Evolutionary conservation across 164 flowering plant species (phyloP).

Genomic region (Liriodendron chinense): DNA sequence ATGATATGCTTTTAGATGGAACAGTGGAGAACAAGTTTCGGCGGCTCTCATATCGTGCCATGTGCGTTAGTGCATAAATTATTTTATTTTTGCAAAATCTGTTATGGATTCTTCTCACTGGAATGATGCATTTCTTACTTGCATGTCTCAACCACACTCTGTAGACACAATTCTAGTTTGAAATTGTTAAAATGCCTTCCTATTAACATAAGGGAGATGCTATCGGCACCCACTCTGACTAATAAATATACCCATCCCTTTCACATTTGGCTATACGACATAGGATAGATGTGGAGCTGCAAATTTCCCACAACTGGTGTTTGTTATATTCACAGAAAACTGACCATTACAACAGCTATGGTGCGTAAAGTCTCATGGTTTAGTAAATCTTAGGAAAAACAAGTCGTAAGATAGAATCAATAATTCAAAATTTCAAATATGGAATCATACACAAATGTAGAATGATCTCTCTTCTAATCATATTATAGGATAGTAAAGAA

Average conservation of each 20-base stretch:
- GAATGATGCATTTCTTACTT: neutral
- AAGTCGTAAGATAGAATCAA: too few species aligned
- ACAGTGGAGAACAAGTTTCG: constrained; percentile 25
- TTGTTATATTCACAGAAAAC: neutral
- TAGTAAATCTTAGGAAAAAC: neutral
- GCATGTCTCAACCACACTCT: too few species aligned
- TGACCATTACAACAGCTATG: neutral
- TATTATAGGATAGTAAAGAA: too few species aligned
- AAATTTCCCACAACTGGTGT: neutral
- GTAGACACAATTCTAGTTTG: too few species aligned
- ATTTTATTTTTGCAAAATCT: neutral
- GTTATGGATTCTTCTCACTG: neutral
- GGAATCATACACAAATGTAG: too few species aligned
- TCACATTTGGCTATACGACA: too few species aligned
- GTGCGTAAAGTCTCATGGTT: neutral
- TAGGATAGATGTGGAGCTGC: neutral
- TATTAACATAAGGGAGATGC: too few species aligned
- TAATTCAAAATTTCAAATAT: too few species aligned
- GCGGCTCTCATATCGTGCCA: constrained; percentile 75
- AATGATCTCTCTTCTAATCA: too few species aligned
- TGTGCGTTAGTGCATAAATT: constrained; percentile 47
- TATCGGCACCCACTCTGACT: too few species aligned
- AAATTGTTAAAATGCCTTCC: too few species aligned
- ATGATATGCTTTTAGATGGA: neutral
- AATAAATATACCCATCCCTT: too few species aligned